Base-by-base conservation (phyloP, 73 alveolate genomes). In the Paramecium biaurelia region DNA sequence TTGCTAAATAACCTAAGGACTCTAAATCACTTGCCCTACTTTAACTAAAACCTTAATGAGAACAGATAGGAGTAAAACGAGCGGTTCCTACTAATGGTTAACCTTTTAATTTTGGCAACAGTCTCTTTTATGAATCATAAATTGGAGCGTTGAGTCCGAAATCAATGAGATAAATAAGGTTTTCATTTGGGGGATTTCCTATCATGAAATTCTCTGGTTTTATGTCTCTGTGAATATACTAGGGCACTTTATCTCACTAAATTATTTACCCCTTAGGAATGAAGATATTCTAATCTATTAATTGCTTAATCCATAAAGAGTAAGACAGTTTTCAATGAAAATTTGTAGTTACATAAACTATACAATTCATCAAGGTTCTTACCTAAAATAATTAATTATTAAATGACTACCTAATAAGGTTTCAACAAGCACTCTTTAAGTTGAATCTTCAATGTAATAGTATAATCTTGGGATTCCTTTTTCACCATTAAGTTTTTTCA, bases 11-110 rank as follows among this genome's bases (percentile, higher is more conserved):
- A 37, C 97, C 96, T 47, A 96, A 92, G 49, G 96, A 68, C 93
- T 96, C 99, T 59, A 97, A 86, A 92, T 97, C 99, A 95, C 96
- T 98, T 85, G 98, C 92, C 68, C 99, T 92, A 85, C 97, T 92
- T 76, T 95, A 86, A 85, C 95, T 97, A 28, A 92, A 92, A 4
- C 97, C 98, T 47, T 95, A 92, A 94, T 90, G 97, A 95, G 96
- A 90, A 92, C 92, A 94, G 12, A 95, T 93, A 15, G 96, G 96
- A 34, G 90, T 79, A 42, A 93, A 24, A 88, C 98, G 93, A 74
- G 98, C 98, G 1, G 99, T 97, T 42, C 99, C 99, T 1, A 92
- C 93, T 87, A 97, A 93, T 47, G 92, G 95, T 93, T 95, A 70
- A 9, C 95, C 95, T 74, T 94, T 82, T 37, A 74, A 38, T 88